Evolutionary conservation across 331 rosid species (phyloP), one percentile per base, ranked within the genome.

Genomic region (Erythrophleum ivorense): DNA sequence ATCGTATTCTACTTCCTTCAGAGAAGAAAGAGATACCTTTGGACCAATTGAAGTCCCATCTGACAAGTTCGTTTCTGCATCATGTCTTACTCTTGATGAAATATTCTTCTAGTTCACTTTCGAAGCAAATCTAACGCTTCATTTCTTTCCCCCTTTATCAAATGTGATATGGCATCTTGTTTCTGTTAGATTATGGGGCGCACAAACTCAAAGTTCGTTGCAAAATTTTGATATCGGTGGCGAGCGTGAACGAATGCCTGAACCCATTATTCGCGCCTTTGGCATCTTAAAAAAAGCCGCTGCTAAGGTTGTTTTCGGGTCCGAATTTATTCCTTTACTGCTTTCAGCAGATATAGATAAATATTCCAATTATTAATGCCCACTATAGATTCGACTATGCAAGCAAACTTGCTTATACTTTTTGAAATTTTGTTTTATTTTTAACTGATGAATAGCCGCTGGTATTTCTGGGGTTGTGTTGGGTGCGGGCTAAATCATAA

Each of bases 151-250:
- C 10, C 50, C 10, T n/a, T 63, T 63, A 8, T 48, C 7, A 24
- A 29, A 71, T 48, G 43, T 41, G 31, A 54, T 59, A 29, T 41
- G 79, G 9, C 38, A 40, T 78, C 40, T 71, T 46, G 19, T 75
- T 59, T 15, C 64, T 68, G 75, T 75, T 75, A 94, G 99, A 84
- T 79, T 94, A 77, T 96, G 98, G 99, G 98, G 99, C 7, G 99
- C 99, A 34, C 99, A 96, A 73, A 96, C 98, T 71, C 99, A 96
- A 68, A 84, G 99, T 80, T 96, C 97, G 66, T 76, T 96, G 86
- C 99, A 90, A 80, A 96, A 94, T 82, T 96, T 96, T 70, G 99
- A 96, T 41, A 96, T 96, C 69, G 99, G 99, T 31, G 99, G 99
- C 64, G 90, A 88, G 46, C 97, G 99, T 0, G 99, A 96, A 84